Evolutionary conservation across 306 rosid genomes (phyloP).

Genomic region (Prunus fruticosa): DNA sequence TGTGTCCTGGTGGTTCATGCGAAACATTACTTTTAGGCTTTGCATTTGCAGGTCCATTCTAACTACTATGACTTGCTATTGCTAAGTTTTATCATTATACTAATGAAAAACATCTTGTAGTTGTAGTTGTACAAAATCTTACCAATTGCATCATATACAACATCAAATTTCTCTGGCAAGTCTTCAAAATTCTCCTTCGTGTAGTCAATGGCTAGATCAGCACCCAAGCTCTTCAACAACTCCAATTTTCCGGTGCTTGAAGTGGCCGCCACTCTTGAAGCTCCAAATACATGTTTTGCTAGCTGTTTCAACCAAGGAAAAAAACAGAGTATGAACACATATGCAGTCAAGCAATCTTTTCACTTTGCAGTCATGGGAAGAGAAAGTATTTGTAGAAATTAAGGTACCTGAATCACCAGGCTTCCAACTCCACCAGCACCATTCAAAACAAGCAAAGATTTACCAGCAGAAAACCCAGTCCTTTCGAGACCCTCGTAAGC

Average conservation of each 20-base stretch:
- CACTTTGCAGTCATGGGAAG: not conserved
- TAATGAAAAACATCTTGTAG: not conserved
- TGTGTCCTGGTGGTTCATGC: no score
- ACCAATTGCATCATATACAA: slow-evolving; percentile 88
- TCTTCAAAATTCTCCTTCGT: slow-evolving; percentile 85
- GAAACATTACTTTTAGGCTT: no score
- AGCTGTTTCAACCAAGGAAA: slow-evolving; percentile 42
- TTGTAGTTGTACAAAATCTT: slow-evolving; percentile 19
- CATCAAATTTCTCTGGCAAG: slow-evolving; percentile 80
- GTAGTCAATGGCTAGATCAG: slow-evolving; percentile 88
- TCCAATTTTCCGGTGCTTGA: slow-evolving; percentile 77
- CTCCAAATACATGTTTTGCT: slow-evolving; percentile 92
- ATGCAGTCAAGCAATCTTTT: not conserved
- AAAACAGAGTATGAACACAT: not conserved
- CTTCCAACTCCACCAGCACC: slow-evolving; percentile 98
- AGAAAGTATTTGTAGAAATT: not conserved
- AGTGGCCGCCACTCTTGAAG: slow-evolving; percentile 88
- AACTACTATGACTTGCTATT: no score
- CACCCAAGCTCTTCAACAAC: slow-evolving; percentile 77
- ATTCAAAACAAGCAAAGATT: slow-evolving; percentile 84
- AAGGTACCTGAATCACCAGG: slow-evolving; percentile 82
- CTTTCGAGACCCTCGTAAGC: slow-evolving; percentile 83
- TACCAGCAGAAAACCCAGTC: slow-evolving; percentile 76
- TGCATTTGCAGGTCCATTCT: no score
- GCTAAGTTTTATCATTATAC: no score